phyloP scores from a whole-genome alignment of 495 filamentous ascomycete genomes.

The Penicillium coprophilum region DNA sequence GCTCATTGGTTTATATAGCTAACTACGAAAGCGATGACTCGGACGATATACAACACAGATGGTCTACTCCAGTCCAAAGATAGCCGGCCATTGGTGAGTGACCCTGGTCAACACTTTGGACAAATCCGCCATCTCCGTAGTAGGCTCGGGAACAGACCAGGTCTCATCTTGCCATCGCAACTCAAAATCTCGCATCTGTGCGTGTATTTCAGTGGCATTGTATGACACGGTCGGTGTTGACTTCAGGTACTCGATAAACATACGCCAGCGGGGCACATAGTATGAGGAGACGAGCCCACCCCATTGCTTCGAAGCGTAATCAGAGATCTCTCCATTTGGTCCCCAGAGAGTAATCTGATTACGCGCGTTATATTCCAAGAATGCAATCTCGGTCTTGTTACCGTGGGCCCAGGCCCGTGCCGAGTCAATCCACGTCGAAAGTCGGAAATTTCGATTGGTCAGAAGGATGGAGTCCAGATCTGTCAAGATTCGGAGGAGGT shows the following conservation, averaged over 20 bases:
- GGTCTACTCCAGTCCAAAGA: conserved; percentile 22
- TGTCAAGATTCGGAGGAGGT: conserved; percentile 34
- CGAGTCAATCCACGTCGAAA: conserved; percentile 43
- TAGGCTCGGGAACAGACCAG: conserved; percentile 20
- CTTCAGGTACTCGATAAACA: conserved; percentile 47
- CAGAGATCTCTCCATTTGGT: conserved; percentile 48
- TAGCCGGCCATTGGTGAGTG: conserved; percentile 19
- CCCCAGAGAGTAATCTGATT: conserved; percentile 58
- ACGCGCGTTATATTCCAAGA: conserved; percentile 51
- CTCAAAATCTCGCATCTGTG: conserved; percentile 38
- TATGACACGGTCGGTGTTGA: conserved; percentile 30
- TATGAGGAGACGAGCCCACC: conserved; percentile 49
- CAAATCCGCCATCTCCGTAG: conserved; percentile 13
- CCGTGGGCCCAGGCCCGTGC: conserved; percentile 37
- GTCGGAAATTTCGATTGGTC: conserved; percentile 45
- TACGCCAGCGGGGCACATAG: conserved; percentile 49
- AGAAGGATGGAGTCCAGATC: conserved; percentile 46
- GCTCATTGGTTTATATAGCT: too few relatives aligned
- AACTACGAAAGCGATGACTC: too few relatives aligned
- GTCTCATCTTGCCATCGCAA: conserved; percentile 39
- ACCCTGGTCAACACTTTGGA: conserved; percentile 22
- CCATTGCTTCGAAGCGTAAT: conserved; percentile 54
- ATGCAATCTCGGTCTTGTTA: conserved; percentile 31
- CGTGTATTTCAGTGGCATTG: conserved; percentile 33
- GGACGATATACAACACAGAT: too few relatives aligned